These are phyloP conservation scores for Vararia minispora DNA, from an alignment of 768 basidiomycete species.

Conservation along the genomic window DNA sequence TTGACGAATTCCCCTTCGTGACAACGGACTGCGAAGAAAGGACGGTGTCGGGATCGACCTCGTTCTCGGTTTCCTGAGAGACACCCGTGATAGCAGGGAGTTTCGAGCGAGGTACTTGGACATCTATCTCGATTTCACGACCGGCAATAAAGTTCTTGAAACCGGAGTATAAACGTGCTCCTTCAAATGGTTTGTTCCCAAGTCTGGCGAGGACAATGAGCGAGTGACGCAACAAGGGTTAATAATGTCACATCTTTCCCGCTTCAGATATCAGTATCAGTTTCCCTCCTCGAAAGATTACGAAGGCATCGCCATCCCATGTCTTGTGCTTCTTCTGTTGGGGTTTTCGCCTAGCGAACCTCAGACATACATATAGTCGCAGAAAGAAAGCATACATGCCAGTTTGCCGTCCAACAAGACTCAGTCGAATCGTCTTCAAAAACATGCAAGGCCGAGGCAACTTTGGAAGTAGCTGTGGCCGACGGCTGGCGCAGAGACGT, in stretches of 20 bases:
- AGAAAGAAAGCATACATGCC: conserved; percentile 28
- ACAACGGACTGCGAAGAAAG: conserved; percentile 4
- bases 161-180: conserved; percentile 31
- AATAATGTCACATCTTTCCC: conserved; percentile 50
- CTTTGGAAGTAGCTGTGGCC: conserved; percentile 13
- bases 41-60: conserved; percentile 13
- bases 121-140: conserved; percentile 54
- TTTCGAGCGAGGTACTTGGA: conserved; percentile 35
- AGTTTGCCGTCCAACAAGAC: conserved; percentile 59
- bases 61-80: conserved; percentile 20
- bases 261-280: conserved; percentile 56
- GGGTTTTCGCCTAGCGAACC: conserved; percentile 49
- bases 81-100: conserved; percentile 34
- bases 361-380: conserved; percentile 4
- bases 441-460: conserved; percentile 2
- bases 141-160: conserved; percentile 41
- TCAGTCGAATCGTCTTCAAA: conserved; percentile 14
- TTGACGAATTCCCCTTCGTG: conserved; percentile 10
- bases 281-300: conserved; percentile 38
- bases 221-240: neutral
- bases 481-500: conserved; percentile 16
- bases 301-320: conserved; percentile 75
- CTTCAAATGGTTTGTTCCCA: conserved; percentile 52
- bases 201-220: conserved; percentile 28
- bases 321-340: conserved; percentile 72